Evolutionary conservation across 2,329 filamentous ascomycete species (phyloP).

Genomic region (Fusarium nurragi): DNA sequence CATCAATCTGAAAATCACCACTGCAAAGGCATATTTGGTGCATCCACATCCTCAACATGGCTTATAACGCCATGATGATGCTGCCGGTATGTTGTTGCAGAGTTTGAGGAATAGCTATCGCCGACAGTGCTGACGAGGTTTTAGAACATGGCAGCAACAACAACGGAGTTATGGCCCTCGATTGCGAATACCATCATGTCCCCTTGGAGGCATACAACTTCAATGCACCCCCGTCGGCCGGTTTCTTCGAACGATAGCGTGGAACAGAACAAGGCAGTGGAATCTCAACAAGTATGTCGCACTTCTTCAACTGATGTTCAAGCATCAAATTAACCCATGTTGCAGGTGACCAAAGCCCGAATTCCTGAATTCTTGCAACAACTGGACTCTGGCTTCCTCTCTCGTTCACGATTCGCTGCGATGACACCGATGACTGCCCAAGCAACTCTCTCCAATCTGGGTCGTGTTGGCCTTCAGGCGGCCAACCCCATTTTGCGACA

Average conservation of each 20-base stretch:
- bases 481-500: conserved; percentile 44
- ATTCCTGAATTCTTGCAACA: conserved; percentile 46
- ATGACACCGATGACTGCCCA: conserved; percentile 25
- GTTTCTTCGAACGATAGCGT: conserved; percentile 5
- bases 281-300: conserved; percentile 33
- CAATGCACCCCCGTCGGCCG: conserved; percentile 20
- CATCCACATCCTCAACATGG: conserved; percentile 33
- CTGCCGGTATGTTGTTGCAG: conserved; percentile 44
- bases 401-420: conserved; percentile 10
- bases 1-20: conserved; percentile 16
- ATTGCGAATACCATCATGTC: conserved; percentile 53
- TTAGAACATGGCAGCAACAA: conserved; percentile 55
- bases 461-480: conserved; percentile 45
- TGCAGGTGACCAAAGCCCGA: conserved; percentile 25
- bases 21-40: conserved; percentile 16
- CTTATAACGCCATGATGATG: conserved; percentile 42
- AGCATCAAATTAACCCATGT: conserved; percentile 17
- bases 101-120: neutral
- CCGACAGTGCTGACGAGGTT: conserved; percentile 34
- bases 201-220: conserved; percentile 46
- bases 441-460: conserved; percentile 38
- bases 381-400: conserved; percentile 19
- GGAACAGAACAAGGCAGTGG: conserved; percentile 13
- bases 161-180: conserved; percentile 58
- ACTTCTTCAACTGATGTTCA: conserved; percentile 13